Evolutionary conservation across 2,329 filamentous ascomycete species (phyloP), one percentile per base, ranked within the genome.

Genomic region (Pyrenophora seminiperda): DNA sequence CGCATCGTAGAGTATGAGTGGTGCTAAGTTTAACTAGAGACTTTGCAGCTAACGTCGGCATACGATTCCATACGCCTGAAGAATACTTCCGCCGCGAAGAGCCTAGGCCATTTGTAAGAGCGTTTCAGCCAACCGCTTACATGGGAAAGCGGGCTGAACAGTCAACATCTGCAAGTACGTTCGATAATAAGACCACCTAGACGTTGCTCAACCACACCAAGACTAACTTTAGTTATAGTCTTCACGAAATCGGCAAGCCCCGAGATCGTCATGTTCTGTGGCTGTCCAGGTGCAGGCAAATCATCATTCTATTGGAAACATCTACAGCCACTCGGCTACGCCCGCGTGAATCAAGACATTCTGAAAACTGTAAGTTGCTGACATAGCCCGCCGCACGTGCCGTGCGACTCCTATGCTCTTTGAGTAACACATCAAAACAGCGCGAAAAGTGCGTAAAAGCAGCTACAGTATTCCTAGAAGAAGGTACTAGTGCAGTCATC

Each of bases 221-320:
- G 44, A 24, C 59, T 71, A 61, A 72, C 45, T 50, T 40, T 52
- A 37, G 42, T 27, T 40, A 31, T 40, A 67, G 71, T 54, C 53
- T 77, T 83, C 57, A 77, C 81, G 38, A 90, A 86, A 74, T 81
- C 79, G 42, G 84, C 87, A 63, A 71, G 82, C 5, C 73, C 85
- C 57, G 92, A 97, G 47, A 77, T 97, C 11, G 83, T 97, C 18
- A 73, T 97, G 6, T 90, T 96, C 70, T 93, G 90, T 66, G 94
- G 94, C 1, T 90, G 89, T 39, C 94, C 94, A 0, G 92, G 90
- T 1, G 85, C 91, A 2, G 94, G 94, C 14, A 97, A 99, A 74
- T 96, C 90, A 31, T 93, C 91, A 0, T 96, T 94, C 66, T 97
- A 88, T 75, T 90, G 87, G 84, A 85, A 82, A 54, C 77, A 89